phyloP scores from a whole-genome alignment of 768 basidiomycete genomes.

The Mycena venus region DNA sequence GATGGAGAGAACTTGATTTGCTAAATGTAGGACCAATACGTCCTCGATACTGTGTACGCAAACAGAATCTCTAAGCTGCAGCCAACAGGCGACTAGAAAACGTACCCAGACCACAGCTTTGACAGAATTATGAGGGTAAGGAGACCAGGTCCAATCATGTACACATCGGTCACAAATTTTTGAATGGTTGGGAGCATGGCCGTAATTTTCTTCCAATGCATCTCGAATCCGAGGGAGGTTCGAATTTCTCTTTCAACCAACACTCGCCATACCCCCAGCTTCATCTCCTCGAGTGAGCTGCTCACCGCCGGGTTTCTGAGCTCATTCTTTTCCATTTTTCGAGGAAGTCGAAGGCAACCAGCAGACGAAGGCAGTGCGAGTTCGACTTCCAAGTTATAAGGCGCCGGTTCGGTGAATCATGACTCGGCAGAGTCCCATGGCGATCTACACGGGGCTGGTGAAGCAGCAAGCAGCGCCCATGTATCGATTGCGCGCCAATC shows the following conservation, averaged over 20 bases:
- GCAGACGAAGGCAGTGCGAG: no score
- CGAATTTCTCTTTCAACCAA: constrained; percentile 11
- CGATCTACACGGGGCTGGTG: neutral
- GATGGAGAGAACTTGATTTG: constrained; percentile 21
- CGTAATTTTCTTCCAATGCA: constrained; percentile 21
- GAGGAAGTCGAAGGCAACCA: neutral
- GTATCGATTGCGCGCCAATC: constrained; percentile 8
- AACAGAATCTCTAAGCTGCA: neutral
- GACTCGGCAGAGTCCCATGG: neutral
- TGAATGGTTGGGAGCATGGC: constrained; percentile 11
- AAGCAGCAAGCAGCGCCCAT: no score
- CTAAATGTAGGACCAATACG: constrained; percentile 23
- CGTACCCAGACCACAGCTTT: constrained; percentile 15
- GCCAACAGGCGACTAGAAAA: neutral
- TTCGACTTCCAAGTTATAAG: neutral
- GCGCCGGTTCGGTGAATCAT: neutral
- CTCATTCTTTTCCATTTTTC: constrained; percentile 15
- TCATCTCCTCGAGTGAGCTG: constrained; percentile 15
- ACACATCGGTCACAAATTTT: constrained; percentile 22
- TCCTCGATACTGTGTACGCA: constrained; percentile 8
- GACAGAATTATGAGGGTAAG: constrained; percentile 16
- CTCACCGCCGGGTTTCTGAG: neutral
- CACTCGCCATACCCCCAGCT: constrained; percentile 31
- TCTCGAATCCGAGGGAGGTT: neutral
- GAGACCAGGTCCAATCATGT: constrained; percentile 9